Conservation (phyloP, 495 filamentous ascomycete species). For the Aspergillus asperescens region DNA sequence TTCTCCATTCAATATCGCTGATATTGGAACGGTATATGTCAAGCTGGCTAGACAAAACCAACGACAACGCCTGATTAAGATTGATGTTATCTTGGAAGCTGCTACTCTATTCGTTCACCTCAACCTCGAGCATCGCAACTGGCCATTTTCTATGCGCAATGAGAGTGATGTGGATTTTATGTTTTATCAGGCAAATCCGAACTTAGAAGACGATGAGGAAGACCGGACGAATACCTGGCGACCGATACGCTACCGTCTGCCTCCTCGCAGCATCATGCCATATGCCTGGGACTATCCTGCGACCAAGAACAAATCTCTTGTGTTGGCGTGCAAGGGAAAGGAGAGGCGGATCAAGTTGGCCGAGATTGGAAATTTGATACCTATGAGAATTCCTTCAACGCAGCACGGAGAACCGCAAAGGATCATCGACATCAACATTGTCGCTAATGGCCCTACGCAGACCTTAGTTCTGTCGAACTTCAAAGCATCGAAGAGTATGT, state of each 20-base stretch:
- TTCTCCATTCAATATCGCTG: conserved; percentile 93
- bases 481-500: conserved; percentile 87
- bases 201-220: conserved; percentile 74
- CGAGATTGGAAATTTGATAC: conserved; percentile 91
- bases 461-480: conserved; percentile 93
- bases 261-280: conserved; percentile 94
- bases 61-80: conserved; percentile 78
- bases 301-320: conserved; percentile 88
- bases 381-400: conserved; percentile 70
- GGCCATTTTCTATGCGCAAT: conserved; percentile 98
- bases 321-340: conserved; percentile 71
- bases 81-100: conserved; percentile 85
- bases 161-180: conserved; percentile 94
- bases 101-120: conserved; percentile 91
- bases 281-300: conserved; percentile 99
- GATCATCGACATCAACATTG: conserved; percentile 93
- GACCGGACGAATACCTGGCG: conserved; percentile 76
- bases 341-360: conserved; percentile 88
- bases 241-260: conserved; percentile 87
- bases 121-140: conserved; percentile 83
- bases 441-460: conserved; percentile 90
- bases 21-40: conserved; percentile 84
- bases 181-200: conserved; percentile 82
- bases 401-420: conserved; percentile 56
- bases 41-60: conserved; percentile 89